A percentile compares a stretch with the other conserved stretches of the same genome.
These are phyloP conservation scores for Umbelopsis isabellina DNA, from an alignment of 192 early-diverging fungal species.

Conservation along the genomic window DNA sequence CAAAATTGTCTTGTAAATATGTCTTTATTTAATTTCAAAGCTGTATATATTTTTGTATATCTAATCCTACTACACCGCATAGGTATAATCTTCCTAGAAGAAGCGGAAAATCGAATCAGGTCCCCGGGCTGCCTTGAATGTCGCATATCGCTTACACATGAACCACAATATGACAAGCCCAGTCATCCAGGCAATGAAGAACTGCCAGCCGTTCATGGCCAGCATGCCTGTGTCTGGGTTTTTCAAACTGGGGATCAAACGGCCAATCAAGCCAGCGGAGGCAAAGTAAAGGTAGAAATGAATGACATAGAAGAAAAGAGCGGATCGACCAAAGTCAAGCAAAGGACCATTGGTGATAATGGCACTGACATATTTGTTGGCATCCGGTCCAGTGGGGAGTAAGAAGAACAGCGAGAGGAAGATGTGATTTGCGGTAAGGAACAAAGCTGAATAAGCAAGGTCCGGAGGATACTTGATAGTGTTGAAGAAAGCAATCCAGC, in stretches of 20 bases:
- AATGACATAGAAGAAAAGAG: conserved; percentile 26
- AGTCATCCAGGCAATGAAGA: not conserved
- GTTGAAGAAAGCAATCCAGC: conserved; percentile 24
- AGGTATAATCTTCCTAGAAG: conserved; percentile 45
- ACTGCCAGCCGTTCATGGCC: conserved; percentile 5
- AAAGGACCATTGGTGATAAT: conserved; percentile 20
- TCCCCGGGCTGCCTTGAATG: not conserved
- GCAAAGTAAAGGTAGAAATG: conserved; percentile 18
- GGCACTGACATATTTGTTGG: not conserved
- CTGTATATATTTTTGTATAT: not conserved
- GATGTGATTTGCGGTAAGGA: conserved; percentile 7
- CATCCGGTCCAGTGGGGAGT: conserved; percentile 19
- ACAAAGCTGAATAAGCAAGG: conserved; percentile 14
- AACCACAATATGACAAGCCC: not conserved
- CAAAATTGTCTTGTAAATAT: no score
- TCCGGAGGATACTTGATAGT: conserved; percentile 25
- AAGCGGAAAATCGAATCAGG: conserved; percentile 27
- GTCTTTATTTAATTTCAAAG: no score
- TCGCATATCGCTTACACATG: conserved; percentile 39
- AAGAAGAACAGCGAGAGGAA: conserved; percentile 9
- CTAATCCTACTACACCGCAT: not conserved
- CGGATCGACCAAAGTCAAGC: conserved; percentile 21
- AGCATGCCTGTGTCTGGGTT: not conserved
- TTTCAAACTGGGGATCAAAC: not conserved
- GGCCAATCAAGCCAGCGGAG: not conserved